Base-by-base conservation (phyloP, 2,329 filamentous ascomycete species). In the Diaporthe capsici region DNA sequence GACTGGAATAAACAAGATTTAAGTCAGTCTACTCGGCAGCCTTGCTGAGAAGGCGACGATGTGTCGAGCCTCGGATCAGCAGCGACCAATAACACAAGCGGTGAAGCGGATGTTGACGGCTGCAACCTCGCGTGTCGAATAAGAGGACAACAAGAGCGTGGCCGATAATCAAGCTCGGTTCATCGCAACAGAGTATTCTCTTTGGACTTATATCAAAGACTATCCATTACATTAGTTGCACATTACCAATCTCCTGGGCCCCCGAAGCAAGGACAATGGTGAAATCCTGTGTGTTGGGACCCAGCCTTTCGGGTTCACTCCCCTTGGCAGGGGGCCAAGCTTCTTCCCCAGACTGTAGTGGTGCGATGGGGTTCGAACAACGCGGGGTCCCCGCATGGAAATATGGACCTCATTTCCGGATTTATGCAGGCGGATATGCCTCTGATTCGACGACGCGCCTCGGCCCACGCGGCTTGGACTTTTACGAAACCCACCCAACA, bases 341-440 rank as follows among this genome's bases (percentile, higher is more conserved):
- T 68, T 67, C 61, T 68, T 68, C 65, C 65, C 65, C 65, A 34
- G 65, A 68, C 47, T 68, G 65, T 53, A 42, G 47, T 53, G 65
- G 44, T 68, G 44, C 61, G 61, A 53, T 51, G 63, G 44, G 31
- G 47, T 17, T 60, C 13, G 22, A 51, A 37, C 28, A 68, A 39
- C 47, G 65, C 65, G 65, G 65, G 65, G 65, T 49, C 31, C 65
- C 31, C 65, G 65, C 65, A 68, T 53, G 65, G 28, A 68, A 53
- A 68, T 17, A 53, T 53, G 65, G 65, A 42, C 34, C 47, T 68
- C 31, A 53, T 68, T 39, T 53, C 65, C 65, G 65, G 65, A 68
- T 68, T 39, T 28, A 68, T 42, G 65, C 65, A 68, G 31, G 2
- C 65, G 65, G 65, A 68, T 53, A 68, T 53, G 65, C 47, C 15